Evolutionary conservation across 2,329 filamentous ascomycete genomes (phyloP).

Genomic region (Knoxdaviesia proteae): DNA sequence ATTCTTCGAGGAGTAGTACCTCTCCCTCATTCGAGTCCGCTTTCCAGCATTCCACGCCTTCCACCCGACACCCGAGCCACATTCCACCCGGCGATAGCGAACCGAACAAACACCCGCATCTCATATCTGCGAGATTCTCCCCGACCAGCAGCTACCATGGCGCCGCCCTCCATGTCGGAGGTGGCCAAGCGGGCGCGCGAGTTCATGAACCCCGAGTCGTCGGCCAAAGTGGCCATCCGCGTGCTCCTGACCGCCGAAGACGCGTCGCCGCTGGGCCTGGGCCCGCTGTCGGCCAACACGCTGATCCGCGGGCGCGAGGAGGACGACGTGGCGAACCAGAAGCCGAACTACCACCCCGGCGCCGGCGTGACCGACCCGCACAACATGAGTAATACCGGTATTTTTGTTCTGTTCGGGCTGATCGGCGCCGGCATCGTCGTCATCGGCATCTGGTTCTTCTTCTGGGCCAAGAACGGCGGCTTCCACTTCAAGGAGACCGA

Average conservation of each 20-base stretch:
- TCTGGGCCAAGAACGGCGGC: slow-evolving; percentile 91
- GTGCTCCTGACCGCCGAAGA: slow-evolving; percentile 1
- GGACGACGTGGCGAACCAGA: slow-evolving; percentile 9
- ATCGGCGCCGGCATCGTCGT: slow-evolving; percentile 60
- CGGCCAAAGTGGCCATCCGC: background rate
- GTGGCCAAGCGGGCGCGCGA: slow-evolving; percentile 1
- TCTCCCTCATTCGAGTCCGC: too few species aligned
- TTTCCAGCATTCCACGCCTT: too few species aligned
- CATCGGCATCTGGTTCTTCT: slow-evolving; percentile 87
- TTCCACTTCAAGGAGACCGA: slow-evolving; percentile 71
- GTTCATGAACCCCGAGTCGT: background rate
- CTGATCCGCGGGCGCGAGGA: slow-evolving; percentile 20
- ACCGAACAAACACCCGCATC: too few species aligned
- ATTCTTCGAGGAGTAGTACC: too few species aligned
- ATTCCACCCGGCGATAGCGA: too few species aligned
- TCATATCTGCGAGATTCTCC: too few species aligned
- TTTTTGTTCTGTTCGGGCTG: slow-evolving; percentile 72
- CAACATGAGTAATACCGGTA: slow-evolving; percentile 43
- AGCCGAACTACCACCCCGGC: slow-evolving; percentile 15
- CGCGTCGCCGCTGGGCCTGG: slow-evolving; percentile 5
- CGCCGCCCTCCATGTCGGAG: background rate
- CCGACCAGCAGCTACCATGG: too few species aligned
- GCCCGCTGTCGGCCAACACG: slow-evolving; percentile 21
- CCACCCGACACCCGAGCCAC: too few species aligned
- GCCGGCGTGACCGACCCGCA: slow-evolving; percentile 30